Evolutionary conservation across 352 stramenopile species (phyloP).

Genomic region (Globisporangium rhizosaccharum): DNA sequence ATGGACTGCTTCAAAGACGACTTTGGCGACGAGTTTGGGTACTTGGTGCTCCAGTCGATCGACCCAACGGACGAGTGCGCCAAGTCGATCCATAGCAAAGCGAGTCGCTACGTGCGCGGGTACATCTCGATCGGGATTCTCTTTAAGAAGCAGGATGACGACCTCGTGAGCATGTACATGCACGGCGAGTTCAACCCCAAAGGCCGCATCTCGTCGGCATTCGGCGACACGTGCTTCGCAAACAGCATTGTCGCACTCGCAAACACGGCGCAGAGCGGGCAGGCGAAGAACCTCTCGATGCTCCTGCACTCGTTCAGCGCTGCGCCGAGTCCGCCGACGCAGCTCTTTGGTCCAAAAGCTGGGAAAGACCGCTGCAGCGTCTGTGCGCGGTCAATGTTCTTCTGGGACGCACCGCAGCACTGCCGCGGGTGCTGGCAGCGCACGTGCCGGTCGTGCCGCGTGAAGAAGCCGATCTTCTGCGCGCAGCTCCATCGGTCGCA

Average conservation of each 20-base stretch:
- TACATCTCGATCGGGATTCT: constrained; percentile 59
- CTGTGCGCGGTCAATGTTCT: constrained; percentile 49
- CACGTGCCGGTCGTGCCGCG: constrained; percentile 56
- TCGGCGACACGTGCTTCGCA: constrained; percentile 53
- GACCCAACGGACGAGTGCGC: constrained; percentile 31
- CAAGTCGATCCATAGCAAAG: constrained; percentile 6
- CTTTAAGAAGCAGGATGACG: constrained; percentile 52
- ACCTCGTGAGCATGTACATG: constrained; percentile 60
- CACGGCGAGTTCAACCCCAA: constrained; percentile 62
- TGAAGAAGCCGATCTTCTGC: constrained; percentile 73
- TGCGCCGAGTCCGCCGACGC: not conserved
- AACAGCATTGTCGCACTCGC: constrained; percentile 54
- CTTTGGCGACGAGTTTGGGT: constrained; percentile 58
- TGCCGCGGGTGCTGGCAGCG: constrained; percentile 66
- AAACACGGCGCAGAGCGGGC: constrained; percentile 55
- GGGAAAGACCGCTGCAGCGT: constrained; percentile 42
- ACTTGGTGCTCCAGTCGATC: constrained; percentile 66
- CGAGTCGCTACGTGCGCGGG: constrained; percentile 43
- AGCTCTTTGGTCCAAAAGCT: constrained; percentile 9
- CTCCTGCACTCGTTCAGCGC: constrained; percentile 31
- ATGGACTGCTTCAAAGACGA: constrained; percentile 58
- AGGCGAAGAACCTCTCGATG: constrained; percentile 70
- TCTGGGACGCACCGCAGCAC: constrained; percentile 54
- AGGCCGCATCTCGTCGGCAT: constrained; percentile 40
- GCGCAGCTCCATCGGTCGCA: constrained; percentile 46